Percentiles rank a stretch among this genome's conserved stretches.
These are phyloP conservation scores for Gossypium laxum DNA, from an alignment of 441 rosid species.

Conservation along the genomic window DNA sequence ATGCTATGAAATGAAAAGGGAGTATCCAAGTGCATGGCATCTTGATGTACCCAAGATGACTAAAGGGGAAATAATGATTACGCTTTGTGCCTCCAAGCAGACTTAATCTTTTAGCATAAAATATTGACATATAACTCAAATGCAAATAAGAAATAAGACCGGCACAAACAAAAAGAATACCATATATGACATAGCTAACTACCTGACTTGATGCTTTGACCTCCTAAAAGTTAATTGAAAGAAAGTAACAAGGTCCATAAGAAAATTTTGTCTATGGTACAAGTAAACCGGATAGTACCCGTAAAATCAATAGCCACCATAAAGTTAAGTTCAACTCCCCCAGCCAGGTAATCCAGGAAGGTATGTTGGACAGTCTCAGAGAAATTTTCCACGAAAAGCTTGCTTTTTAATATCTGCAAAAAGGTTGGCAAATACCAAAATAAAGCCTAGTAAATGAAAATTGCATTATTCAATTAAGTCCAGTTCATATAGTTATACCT, in stretches of 20 bases:
- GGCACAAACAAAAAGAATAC: slow-evolving; percentile 7
- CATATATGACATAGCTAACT: neutral
- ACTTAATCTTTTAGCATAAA: neutral
- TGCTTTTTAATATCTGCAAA: slow-evolving; percentile 56
- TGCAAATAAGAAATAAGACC: neutral
- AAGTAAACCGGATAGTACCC: slow-evolving; percentile 34
- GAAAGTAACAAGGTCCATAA: neutral
- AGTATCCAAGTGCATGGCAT: neutral
- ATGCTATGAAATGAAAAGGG: neutral
- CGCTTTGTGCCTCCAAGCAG: neutral
- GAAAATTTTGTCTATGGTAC: neutral
- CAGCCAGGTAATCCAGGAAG: slow-evolving; percentile 72
- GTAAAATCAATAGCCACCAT: slow-evolving; percentile 95
- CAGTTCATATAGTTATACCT: slow-evolving; percentile 32
- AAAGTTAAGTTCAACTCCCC: slow-evolving; percentile 80
- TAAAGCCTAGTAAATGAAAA: neutral
- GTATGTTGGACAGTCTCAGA: slow-evolving; percentile 59
- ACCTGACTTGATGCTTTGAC: neutral
- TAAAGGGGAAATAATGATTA: neutral
- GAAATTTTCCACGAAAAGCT: slow-evolving; percentile 56
- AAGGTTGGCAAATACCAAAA: slow-evolving; percentile 2
- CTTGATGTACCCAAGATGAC: neutral
- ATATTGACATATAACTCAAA: slow-evolving; percentile 3
- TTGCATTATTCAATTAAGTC: slow-evolving; percentile 8
- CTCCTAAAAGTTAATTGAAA: neutral